Percentiles rank a stretch among this genome's conserved stretches.
Conservation (phyloP, 805 yeast genomes). For the Suhomyces sp. region DNA sequence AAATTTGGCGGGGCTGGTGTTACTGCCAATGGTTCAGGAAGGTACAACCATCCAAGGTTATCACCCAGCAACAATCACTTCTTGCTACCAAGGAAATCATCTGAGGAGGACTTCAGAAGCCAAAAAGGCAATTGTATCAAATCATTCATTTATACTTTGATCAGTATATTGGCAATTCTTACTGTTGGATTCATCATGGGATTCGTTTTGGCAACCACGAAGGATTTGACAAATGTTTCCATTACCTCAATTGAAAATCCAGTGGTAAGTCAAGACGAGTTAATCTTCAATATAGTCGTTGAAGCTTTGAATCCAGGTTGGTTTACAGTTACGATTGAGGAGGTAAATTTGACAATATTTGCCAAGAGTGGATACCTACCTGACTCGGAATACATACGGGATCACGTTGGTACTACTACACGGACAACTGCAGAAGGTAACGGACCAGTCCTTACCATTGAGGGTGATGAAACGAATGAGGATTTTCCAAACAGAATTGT, state of each 20-base stretch:
- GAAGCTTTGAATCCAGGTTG: slow-evolving; percentile 89
- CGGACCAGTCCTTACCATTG: no score
- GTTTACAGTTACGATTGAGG: slow-evolving; percentile 59
- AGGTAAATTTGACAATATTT: slow-evolving; percentile 79
- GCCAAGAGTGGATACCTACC: slow-evolving; percentile 62
- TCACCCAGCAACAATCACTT: slow-evolving; percentile 25
- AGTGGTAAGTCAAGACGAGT: slow-evolving; percentile 78
- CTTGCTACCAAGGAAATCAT: slow-evolving; percentile 30
- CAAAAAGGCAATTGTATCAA: slow-evolving; percentile 23
- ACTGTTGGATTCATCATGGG: slow-evolving; percentile 79
- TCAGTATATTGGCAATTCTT: slow-evolving; percentile 50
- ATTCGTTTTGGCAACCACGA: slow-evolving; percentile 79
- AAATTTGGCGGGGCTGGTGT: slow-evolving; percentile 6
- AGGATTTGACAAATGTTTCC: slow-evolving; percentile 69
- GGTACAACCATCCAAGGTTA: slow-evolving; percentile 19
- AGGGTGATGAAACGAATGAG: slow-evolving; percentile 18
- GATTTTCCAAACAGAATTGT: background rate
- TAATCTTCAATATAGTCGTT: slow-evolving; percentile 73
- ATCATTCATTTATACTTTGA: slow-evolving; percentile 42
- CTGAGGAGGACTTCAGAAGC: slow-evolving; percentile 12
- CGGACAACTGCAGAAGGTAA: no score
- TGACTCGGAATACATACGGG: no score
- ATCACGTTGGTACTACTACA: slow-evolving; percentile 7
- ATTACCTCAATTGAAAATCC: slow-evolving; percentile 66
- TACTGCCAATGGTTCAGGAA: slow-evolving; percentile 5